Evolutionary conservation across 2,329 filamentous ascomycete genomes (phyloP).

Genomic region (Phyllosticta citribraziliensis): DNA sequence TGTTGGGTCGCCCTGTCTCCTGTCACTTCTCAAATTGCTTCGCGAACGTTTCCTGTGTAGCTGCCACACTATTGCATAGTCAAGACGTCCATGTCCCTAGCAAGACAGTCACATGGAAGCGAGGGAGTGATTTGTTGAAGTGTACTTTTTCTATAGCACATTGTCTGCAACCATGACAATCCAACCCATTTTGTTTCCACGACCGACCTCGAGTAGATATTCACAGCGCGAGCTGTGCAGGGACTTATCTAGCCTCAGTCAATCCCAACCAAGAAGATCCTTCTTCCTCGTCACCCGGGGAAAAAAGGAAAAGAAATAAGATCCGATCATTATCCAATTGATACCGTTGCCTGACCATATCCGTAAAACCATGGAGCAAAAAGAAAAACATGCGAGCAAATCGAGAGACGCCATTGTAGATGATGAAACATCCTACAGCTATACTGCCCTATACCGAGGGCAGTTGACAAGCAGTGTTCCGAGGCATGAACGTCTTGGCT

Average conservation of each 20-base stretch:
- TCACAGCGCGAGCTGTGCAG: background rate
- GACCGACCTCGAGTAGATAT: background rate
- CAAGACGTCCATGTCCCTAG: background rate
- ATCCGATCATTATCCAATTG: background rate
- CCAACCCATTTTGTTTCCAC: background rate
- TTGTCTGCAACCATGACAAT: background rate
- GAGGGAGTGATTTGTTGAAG: background rate
- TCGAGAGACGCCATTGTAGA: background rate
- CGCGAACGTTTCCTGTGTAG: background rate
- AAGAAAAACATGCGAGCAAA: background rate
- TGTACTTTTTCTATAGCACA: background rate
- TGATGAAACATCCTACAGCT: conserved; percentile 8
- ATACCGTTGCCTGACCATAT: background rate
- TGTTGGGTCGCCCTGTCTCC: too few species aligned
- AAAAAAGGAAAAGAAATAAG: background rate
- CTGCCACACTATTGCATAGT: background rate
- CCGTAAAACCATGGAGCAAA: background rate
- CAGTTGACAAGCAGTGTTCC: background rate
- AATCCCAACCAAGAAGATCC: background rate
- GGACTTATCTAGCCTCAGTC: background rate
- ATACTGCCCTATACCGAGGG: background rate
- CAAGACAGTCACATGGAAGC: background rate
- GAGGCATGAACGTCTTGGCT: background rate
- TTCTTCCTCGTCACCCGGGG: background rate
- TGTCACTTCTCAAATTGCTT: background rate